Evolutionary conservation across 768 basidiomycete species (phyloP), one percentile per base, ranked within the genome.

Genomic region (Tephrocybe sp.): DNA sequence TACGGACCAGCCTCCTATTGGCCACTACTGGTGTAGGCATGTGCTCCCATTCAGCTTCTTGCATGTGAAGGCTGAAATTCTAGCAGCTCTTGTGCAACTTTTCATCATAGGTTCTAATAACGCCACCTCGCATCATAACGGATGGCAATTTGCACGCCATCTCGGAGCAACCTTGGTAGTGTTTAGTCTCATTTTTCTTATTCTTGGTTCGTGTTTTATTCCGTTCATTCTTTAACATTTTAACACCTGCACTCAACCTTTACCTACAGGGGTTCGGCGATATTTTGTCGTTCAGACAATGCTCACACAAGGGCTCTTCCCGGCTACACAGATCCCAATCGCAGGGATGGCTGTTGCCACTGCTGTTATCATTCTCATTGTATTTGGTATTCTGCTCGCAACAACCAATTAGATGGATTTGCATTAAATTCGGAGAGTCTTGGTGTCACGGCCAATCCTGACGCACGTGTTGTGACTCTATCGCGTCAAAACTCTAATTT

Each of bases 11-110:
- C 59, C 67, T 85, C 39, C 75, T 79, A 1, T 70, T 82, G 35
- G 77, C 80, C 2, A 74, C 79, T 2, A 70, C 79, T 7, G 83
- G 83, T 32, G 80, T 85, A 32, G 82, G 81, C 82, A 51, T 57
- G 78, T 70, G 19, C 49, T 22, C 44, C 43, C 25, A 44, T 44
- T 26, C 37, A 21, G 7, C 15, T 24, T 32, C 5, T n/a, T 21
- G 24, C 22, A 45, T 31, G 19, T 34, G 43, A 18, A 40, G n/a
- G 35, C n/a, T 27, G 22, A 3, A n/a, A 4, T 30, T 27, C 24
- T 22, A 30, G 9, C 19, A 78, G 80, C 76, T 22, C 69, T 83
- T 9, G 76, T 84, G 0, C 82, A 83, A 51, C 61, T 84, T 3
- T 79, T 83, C 56, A 66, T 72, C 5, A 57, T 75, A 30, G 62